phyloP scores from a whole-genome alignment of 2,329 filamentous ascomycete genomes.

The Aspergillus sp. region DNA sequence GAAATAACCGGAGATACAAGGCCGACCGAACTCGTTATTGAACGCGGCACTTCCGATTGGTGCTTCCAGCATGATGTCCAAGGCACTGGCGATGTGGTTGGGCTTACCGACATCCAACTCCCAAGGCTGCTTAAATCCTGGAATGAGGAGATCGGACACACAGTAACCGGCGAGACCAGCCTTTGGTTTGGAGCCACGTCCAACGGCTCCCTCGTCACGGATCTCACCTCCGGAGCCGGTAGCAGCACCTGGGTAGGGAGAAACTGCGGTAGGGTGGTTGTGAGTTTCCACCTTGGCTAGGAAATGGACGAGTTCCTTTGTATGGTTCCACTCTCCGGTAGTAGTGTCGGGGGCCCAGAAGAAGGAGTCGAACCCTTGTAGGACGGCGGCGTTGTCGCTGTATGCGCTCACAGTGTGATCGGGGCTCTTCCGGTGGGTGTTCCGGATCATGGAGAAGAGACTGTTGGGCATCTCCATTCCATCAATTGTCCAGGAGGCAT shows the following conservation, averaged over 20 bases:
- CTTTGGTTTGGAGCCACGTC: constrained; percentile 88
- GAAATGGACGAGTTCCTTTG: constrained; percentile 82
- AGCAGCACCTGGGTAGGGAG: constrained; percentile 87
- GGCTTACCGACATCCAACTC: constrained; percentile 88
- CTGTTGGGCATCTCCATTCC: constrained; percentile 75
- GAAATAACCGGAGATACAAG: constrained; percentile 86
- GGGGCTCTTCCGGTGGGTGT: constrained; percentile 79
- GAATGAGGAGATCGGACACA: constrained; percentile 91
- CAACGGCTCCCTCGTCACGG: constrained; percentile 90
- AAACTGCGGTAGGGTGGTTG: constrained; percentile 95
- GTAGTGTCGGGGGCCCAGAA: constrained; percentile 87
- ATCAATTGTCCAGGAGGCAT: constrained; percentile 94
- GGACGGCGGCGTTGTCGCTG: constrained; percentile 95
- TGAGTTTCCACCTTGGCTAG: constrained; percentile 96
- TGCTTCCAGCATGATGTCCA: constrained; percentile 97
- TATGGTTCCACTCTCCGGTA: constrained; percentile 84
- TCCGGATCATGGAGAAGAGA: constrained; percentile 93
- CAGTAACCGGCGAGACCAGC: constrained; percentile 90
- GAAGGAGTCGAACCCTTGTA: constrained; percentile 68
- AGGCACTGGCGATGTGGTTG: constrained; percentile 84
- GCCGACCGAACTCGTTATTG: constrained; percentile 96
- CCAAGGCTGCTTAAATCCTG: constrained; percentile 80
- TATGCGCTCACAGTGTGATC: constrained; percentile 91
- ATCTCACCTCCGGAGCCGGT: constrained; percentile 96
- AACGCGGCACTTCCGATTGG: constrained; percentile 93